These are phyloP conservation scores for Ophiostoma ulmi DNA, from an alignment of 2,329 filamentous ascomycete species.

Conservation along the genomic window DNA sequence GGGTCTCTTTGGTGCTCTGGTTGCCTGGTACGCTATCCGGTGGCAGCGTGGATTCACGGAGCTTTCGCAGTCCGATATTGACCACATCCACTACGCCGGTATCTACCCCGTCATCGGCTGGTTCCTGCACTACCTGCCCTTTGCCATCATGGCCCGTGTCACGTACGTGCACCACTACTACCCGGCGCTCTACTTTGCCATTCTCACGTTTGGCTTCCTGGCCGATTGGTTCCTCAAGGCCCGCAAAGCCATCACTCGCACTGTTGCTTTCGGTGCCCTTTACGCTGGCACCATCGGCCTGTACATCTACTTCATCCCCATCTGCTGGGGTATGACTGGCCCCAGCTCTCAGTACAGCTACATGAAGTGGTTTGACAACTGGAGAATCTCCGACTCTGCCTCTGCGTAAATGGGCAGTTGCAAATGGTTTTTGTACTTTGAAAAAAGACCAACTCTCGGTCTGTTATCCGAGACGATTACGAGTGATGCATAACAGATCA, in stretches of 20 bases:
- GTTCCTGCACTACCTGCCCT: conserved; percentile 94
- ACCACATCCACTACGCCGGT: conserved; percentile 90
- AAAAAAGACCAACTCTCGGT: neutral
- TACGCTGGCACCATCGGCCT: conserved; percentile 72
- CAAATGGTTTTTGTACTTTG: neutral
- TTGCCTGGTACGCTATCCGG: conserved; percentile 80
- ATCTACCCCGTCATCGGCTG: conserved; percentile 89
- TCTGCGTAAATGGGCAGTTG: neutral
- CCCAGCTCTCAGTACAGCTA: conserved; percentile 78
- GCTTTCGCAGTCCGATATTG: conserved; percentile 71
- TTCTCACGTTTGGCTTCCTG: conserved; percentile 81
- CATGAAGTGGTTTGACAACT: conserved; percentile 87
- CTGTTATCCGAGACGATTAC: neutral
- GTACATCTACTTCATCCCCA: conserved; percentile 85
- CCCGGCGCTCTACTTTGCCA: conserved; percentile 95
- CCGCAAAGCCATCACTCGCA: conserved; percentile 59
- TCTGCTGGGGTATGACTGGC: conserved; percentile 95
- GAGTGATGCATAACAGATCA: conserved; percentile 1
- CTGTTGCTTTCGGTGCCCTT: conserved; percentile 64
- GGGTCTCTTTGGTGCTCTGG: conserved; percentile 63
- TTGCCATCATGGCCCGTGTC: conserved; percentile 95
- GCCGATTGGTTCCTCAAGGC: conserved; percentile 75
- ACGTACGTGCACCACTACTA: conserved; percentile 99
- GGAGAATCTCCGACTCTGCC: conserved; percentile 66
- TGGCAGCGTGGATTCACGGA: conserved; percentile 95